phyloP scores from a whole-genome alignment of 2,329 filamentous ascomycete species.

The Akanthomyces lecanii region DNA sequence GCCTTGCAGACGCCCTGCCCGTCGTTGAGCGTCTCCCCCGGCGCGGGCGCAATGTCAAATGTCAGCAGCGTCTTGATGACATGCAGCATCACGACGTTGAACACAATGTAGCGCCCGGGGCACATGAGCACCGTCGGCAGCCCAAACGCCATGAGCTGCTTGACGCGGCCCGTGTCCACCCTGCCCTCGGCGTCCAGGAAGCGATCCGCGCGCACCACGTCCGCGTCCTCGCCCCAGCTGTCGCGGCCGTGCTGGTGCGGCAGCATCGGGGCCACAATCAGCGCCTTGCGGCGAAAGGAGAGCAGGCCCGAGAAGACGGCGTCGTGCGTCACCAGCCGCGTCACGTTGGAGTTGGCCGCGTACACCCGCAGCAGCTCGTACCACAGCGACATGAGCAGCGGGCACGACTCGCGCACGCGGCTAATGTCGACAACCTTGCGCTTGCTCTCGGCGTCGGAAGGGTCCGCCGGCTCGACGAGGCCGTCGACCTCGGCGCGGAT shows the following conservation, averaged over 20 bases:
- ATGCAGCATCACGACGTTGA: constrained; percentile 12
- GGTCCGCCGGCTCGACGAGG: neutral
- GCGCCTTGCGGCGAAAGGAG: constrained; percentile 5
- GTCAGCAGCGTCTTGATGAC: constrained; percentile 15
- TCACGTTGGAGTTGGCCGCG: constrained; percentile 13
- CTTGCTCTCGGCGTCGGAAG: neutral
- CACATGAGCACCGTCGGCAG: constrained; percentile 15
- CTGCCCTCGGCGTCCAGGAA: neutral
- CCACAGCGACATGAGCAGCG: constrained; percentile 15
- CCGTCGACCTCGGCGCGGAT: constrained; percentile 3
- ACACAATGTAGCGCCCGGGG: constrained; percentile 11
- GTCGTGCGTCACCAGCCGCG: constrained; percentile 11
- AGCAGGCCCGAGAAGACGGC: constrained; percentile 6
- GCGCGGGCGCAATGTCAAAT: constrained; percentile 7
- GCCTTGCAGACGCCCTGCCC: neutral
- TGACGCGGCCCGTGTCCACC: neutral
- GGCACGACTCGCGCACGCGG: constrained; percentile 10
- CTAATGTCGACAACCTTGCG: constrained; percentile 1
- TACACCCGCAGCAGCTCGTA: constrained; percentile 14
- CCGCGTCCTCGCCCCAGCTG: constrained; percentile 13
- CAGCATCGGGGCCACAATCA: constrained; percentile 13
- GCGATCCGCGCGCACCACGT: constrained; percentile 3
- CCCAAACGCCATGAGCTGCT: constrained; percentile 10
- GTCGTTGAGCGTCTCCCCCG: constrained; percentile 4
- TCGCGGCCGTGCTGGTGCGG: constrained; percentile 10